These are phyloP conservation scores for Oryza punctata DNA, from an alignment of 176 grass and related monocot species.

Conservation along the genomic window DNA sequence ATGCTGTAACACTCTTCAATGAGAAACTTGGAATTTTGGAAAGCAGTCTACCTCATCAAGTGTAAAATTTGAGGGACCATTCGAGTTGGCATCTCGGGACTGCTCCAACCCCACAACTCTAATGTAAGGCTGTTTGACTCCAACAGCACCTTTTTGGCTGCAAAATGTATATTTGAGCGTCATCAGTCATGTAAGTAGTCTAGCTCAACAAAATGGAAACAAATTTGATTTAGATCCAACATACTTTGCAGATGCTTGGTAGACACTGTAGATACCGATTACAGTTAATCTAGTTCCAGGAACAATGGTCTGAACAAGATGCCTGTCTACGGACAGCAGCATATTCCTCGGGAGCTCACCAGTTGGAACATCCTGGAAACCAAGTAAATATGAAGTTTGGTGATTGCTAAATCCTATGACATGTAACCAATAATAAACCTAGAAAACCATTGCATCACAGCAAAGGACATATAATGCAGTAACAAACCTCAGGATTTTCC, in stretches of 20 bases:
- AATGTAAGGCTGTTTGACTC: conserved; percentile 98
- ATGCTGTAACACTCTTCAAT: background rate
- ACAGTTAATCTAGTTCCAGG: conserved; percentile 92
- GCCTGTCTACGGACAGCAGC: conserved; percentile 88
- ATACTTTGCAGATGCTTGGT: conserved; percentile 83
- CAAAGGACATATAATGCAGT: background rate
- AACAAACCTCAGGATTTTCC: conserved; percentile 94
- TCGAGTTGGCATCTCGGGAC: conserved; percentile 75
- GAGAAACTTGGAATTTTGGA: background rate
- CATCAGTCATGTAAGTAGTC: background rate
- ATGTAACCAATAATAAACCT: background rate
- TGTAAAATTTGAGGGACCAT: conserved; percentile 77
- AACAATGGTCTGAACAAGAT: conserved; percentile 95
- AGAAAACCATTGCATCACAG: background rate
- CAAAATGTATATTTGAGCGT: conserved; percentile 6
- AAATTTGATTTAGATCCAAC: conserved; percentile 18
- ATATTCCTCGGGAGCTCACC: conserved; percentile 95
- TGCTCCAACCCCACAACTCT: conserved; percentile 95
- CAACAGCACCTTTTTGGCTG: conserved; percentile 86
- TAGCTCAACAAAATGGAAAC: background rate
- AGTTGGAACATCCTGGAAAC: conserved; percentile 87
- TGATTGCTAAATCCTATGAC: background rate
- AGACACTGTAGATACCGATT: conserved; percentile 91
- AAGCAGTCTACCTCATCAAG: conserved; percentile 68
- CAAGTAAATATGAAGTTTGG: background rate